Evolutionary conservation across 306 rosid genomes (phyloP).

Genomic region (Gastrolobium bilobum): DNA sequence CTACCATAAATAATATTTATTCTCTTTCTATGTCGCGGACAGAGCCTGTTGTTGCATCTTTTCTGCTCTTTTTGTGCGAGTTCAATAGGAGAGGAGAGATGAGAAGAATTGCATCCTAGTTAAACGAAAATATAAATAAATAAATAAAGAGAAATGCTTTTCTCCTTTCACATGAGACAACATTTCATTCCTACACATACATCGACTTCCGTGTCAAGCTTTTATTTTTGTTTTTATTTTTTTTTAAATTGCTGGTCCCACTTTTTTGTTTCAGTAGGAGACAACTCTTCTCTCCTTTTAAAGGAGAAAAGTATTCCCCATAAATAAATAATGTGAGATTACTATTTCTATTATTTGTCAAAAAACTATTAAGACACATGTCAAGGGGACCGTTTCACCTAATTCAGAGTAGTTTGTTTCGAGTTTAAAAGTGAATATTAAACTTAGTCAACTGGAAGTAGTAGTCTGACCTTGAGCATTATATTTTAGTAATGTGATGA

Average conservation of each 20-base stretch:
- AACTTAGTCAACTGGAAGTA: neutral
- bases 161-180: too few species aligned
- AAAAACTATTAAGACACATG: neutral
- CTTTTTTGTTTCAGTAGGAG: too few species aligned
- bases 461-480: neutral
- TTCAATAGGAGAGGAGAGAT: neutral
- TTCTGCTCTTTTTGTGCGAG: neutral
- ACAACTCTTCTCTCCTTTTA: too few species aligned
- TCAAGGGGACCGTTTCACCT: neutral
- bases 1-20: constrained; percentile 22
- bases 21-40: neutral
- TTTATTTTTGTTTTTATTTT: too few species aligned
- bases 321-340: neutral
- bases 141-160: too few species aligned
- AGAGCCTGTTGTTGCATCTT: neutral
- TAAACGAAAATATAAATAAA: neutral
- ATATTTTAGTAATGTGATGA: neutral
- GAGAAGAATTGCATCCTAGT: neutral
- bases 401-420: neutral
- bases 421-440: neutral
- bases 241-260: too few species aligned
- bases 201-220: too few species aligned
- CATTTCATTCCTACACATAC: too few species aligned
- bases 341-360: neutral
- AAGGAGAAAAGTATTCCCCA: too few species aligned